Conservation (phyloP, 2,329 filamentous ascomycete species). For the Hypomyces perniciosus region DNA sequence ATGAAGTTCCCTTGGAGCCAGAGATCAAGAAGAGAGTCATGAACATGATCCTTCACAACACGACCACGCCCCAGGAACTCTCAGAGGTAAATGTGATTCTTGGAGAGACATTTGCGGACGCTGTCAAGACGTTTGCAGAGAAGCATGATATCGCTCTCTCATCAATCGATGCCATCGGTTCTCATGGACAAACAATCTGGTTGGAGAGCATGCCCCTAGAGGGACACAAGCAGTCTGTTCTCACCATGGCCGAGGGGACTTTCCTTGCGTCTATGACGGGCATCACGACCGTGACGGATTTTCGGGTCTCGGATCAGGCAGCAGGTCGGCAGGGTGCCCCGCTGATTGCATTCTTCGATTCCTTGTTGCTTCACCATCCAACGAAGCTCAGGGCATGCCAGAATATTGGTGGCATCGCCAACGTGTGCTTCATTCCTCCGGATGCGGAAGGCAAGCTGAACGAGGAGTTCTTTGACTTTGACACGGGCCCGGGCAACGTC, state of each 20-base stretch:
- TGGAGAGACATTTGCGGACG: constrained; percentile 49
- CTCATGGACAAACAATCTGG: constrained; percentile 56
- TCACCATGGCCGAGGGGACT: constrained; percentile 53
- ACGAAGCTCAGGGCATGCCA: constrained; percentile 53
- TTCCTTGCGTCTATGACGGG: constrained; percentile 50
- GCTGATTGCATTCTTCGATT: constrained; percentile 47
- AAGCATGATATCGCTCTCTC: constrained; percentile 36
- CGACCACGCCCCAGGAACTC: constrained; percentile 46
- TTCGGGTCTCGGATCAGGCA: constrained; percentile 44
- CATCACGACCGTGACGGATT: constrained; percentile 52
- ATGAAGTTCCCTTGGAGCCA: constrained; percentile 47
- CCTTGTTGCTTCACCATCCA: constrained; percentile 44
- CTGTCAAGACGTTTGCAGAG: constrained; percentile 44
- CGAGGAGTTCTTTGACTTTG: constrained; percentile 38
- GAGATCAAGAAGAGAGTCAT: constrained; percentile 51
- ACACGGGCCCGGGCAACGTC: constrained; percentile 51
- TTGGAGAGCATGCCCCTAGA: constrained; percentile 46
- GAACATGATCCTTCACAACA: constrained; percentile 49
- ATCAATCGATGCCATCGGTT: constrained; percentile 49
- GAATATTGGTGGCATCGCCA: constrained; percentile 56
- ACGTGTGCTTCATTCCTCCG: constrained; percentile 54
- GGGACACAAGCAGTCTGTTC: constrained; percentile 39
- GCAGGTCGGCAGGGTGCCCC: constrained; percentile 43
- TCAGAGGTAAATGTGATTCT: constrained; percentile 52
- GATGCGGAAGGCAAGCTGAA: constrained; percentile 25